Base-by-base conservation (phyloP, 345 rosid genomes). In the Trapa bicornis region DNA sequence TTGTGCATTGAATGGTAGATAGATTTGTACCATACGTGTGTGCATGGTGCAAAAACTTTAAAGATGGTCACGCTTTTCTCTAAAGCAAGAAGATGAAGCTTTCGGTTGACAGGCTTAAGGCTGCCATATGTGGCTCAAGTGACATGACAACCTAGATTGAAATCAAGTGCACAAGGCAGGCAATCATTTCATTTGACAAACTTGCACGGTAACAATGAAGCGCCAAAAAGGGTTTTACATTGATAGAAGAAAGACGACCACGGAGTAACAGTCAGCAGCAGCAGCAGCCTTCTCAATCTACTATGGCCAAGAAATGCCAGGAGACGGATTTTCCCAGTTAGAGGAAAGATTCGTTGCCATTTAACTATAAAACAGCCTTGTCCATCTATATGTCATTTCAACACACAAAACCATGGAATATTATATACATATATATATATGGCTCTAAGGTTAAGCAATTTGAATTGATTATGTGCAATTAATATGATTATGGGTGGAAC, bases 1-100 rank as follows among this genome's bases (percentile, higher is more conserved):
- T 71, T 68, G 52, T 68, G 67, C 67, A 67, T 77, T 82, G 80
- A 85, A 83, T 72, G 82, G 80, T 79, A 80, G 82, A 79, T 74
- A 74, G 73, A 16, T 69, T 13, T 69, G 48, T 38, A 32, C 67
- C 32, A 45, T 47, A 12, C 2, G 42, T 5, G 45, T 22, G 29
- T 22, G 2, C 43, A 60, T 33, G 47, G 17, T n/a, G 38, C 9
- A 42, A 65, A 22, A 41, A 42, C 50, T 43, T 65, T 65, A 47
- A 32, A 43, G 67, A 16, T 42, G 47, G 47, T 14, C 15, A 47
- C 47, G 50, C 74, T 60, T 47, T 66, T 63, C 74, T 71, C 66
- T 45, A 66, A 71, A 67, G 70, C 35, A 58, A 66, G 42, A 54
- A 41, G 43, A 42, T 45, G 48, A 47, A 61, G 61, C 65, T 69